Base-by-base conservation (phyloP, 1,284 basidiomycete species). In the Sphagnurus paluster region DNA sequence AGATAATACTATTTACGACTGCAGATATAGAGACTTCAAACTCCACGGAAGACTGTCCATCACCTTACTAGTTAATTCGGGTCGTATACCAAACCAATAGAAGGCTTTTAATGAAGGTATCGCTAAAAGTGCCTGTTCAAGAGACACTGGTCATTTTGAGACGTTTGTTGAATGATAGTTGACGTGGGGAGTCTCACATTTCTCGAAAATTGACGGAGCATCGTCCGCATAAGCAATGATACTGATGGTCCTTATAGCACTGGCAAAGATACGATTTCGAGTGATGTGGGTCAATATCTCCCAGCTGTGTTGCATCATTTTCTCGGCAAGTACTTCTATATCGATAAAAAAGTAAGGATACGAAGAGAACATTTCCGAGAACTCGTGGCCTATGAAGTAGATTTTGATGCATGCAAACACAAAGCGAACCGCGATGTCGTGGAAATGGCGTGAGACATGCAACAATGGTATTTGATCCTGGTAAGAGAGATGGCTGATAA, bases 51-150 rank as follows among this genome's bases (percentile, higher is more conserved):
- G 45, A 34, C 55, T 48, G 44, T 58, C 45, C 23, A 55, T 58
- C 21, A 67, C 47, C 23, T 55, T 52, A n/a, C 44, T 44, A 28
- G 61, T 52, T 26, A 60, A 60, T 17, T 44, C 38, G 14, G 68
- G 65, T 20, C 58, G 46, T 35, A 49, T 54, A 3, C 68, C 69
- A 46, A 66, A 64, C 62, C 63, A 71, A 32, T 65, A 62, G 44
- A 71, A 66, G 2, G 60, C 61, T 17, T 53, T 63, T 7, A 71
- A 57, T 49, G 64, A 60, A 13, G 61, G 57, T 16, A 66, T 43
- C 14, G 58, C 49, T 10, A 29, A 36, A 4, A 70, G 50, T 17
- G 66, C 61, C 42, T 67, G 63, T 19, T 57, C 57, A 39, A 70
- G 46, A 30, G 58, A 56, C 41, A 69, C 67, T 69, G 14, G n/a